Conservation (phyloP, 768 basidiomycete species). For the Pisolithus marmoratus region DNA sequence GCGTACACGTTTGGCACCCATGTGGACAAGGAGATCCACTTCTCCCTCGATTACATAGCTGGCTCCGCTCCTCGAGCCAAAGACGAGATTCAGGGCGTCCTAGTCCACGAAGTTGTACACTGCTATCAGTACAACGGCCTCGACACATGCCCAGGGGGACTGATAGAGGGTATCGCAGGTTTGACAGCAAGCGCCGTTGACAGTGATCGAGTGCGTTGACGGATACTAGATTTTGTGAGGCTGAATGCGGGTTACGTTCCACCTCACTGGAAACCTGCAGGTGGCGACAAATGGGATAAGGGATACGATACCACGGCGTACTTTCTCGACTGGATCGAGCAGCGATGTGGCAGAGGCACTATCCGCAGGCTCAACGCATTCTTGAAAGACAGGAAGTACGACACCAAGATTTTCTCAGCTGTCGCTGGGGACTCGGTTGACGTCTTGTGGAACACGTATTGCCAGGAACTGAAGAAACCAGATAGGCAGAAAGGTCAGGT, state of each 20-base stretch:
- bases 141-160: conserved; percentile 58
- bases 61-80: conserved; percentile 34
- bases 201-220: background rate
- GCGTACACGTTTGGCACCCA: conserved; percentile 58
- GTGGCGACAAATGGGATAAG: conserved; percentile 58
- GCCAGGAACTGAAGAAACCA: conserved; percentile 29
- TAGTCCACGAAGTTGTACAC: conserved; percentile 74
- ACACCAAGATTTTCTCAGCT: conserved; percentile 45
- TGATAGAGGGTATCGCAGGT: conserved; percentile 82
- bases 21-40: conserved; percentile 68
- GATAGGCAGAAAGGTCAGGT: background rate
- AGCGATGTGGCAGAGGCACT: conserved; percentile 44
- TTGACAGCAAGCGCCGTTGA: conserved; percentile 8
- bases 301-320: conserved; percentile 73
- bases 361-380: conserved; percentile 53
- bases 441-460: conserved; percentile 57
- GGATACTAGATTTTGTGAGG: conserved; percentile 62
- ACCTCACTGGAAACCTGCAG: conserved; percentile 60
- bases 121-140: conserved; percentile 67
- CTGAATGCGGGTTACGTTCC: conserved; percentile 51
- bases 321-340: conserved; percentile 67
- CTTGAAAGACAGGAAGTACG: conserved; percentile 46
- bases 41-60: conserved; percentile 61
- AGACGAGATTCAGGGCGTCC: conserved; percentile 66
- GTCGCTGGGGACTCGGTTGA: conserved; percentile 47